A percentile compares a stretch with the other conserved stretches of the same genome.
These are phyloP conservation scores for Citrus hindsii DNA, from an alignment of 345 rosid genomes.

Conservation along the genomic window DNA sequence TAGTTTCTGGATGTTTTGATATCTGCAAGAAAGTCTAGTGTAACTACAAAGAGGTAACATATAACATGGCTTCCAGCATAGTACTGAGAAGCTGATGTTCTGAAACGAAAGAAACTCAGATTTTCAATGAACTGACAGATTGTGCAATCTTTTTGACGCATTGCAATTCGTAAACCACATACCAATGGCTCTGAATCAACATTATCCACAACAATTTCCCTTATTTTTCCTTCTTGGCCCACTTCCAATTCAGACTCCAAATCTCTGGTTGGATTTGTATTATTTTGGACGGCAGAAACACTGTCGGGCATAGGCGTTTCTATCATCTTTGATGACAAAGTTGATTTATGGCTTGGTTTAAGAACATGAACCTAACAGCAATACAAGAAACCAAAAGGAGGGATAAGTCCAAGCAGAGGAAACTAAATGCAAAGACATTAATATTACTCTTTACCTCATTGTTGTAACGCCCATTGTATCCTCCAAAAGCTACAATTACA, in stretches of 20 bases:
- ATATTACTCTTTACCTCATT: constrained; percentile 57
- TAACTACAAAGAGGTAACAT: background rate
- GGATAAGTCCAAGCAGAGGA: background rate
- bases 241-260: constrained; percentile 73
- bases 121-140: background rate
- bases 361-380: constrained; percentile 71
- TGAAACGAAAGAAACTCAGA: background rate
- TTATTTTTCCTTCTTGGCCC: constrained; percentile 78
- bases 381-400: constrained; percentile 21
- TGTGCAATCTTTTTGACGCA: background rate
- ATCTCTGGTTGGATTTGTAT: constrained; percentile 73
- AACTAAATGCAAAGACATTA: background rate
- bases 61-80: background rate
- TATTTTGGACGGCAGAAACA: constrained; percentile 69
- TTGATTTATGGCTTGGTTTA: constrained; percentile 92
- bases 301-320: constrained; percentile 65
- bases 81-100: background rate
- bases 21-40: constrained; percentile 37
- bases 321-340: constrained; percentile 62
- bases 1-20: constrained; percentile 44
- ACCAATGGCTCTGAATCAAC: constrained; percentile 56
- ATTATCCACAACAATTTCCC: constrained; percentile 85
- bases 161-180: constrained; percentile 14
- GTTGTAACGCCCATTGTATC: constrained; percentile 94
- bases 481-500: constrained; percentile 90